Evolutionary conservation across 2,329 filamentous ascomycete genomes (phyloP), one percentile per base, ranked within the genome.

Genomic region (Hansfordia pulvinata): DNA sequence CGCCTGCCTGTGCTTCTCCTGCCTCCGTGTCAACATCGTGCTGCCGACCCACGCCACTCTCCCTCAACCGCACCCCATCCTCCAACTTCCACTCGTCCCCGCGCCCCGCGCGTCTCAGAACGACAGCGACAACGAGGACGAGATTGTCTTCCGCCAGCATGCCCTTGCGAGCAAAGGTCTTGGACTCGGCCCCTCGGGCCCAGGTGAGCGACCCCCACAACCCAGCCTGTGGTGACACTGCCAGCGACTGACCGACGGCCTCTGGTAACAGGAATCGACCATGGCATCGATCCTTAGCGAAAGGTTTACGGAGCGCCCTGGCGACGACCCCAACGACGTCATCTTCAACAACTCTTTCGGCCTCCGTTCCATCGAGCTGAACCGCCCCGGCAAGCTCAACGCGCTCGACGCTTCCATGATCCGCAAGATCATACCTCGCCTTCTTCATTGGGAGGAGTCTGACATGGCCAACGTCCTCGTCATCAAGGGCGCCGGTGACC

Each of bases 361-460:
- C 36, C 69, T 96, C 26, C 82, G 90, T 35, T 85, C 79, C 40
- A 76, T 98, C 46, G 80, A 93, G 58, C 79, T 98, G 40, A 98
- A 98, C 62, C 76, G 90, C 32, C 90, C 88, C 5, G 66, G 70
- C 47, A 93, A 94, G 60, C 69, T 85, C 50, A 96, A 98, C 57
- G 80, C 88, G 15, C 72, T 98, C 39, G 86, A 92, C 52, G 81
- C 67, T 27, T 94, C 86, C 31, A 98, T 98, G 92, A 81, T 79
- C 35, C 73, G 82, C 43, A 96, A 98, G 60, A 96, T 98, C 42
- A 62, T 85, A 24, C 86, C 88, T 13, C 72, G 90, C 30, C 54
- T 98, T 46, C 64, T 82, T 46, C 88, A 96, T 62, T 98, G 86
- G 86, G 74, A 82, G 45, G 90, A 92, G 56, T 96, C 88, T 16